Conservation (phyloP, 2,329 filamentous ascomycete genomes). For the Botryotinia narcissicola region DNA sequence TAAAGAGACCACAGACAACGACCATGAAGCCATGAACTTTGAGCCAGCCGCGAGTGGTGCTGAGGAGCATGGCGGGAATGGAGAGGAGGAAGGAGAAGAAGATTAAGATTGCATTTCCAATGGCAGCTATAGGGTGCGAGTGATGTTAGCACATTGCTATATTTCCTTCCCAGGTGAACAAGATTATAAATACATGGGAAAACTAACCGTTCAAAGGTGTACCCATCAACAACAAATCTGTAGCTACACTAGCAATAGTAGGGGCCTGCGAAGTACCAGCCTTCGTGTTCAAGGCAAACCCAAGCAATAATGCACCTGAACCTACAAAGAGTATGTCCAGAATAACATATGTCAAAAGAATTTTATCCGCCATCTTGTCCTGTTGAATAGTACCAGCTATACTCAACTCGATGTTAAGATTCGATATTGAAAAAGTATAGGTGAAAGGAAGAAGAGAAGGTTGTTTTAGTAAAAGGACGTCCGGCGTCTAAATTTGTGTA, state of each 20-base stretch:
- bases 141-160: slow-evolving; percentile 18
- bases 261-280: slow-evolving; percentile 42
- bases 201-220: slow-evolving; percentile 53
- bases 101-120: slow-evolving; percentile 70
- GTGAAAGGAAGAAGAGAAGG: neutral
- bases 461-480: slow-evolving; percentile 30
- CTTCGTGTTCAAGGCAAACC: slow-evolving; percentile 51
- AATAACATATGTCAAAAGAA: slow-evolving; percentile 51
- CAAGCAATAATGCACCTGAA: slow-evolving; percentile 51
- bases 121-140: slow-evolving; percentile 51
- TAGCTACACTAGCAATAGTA: slow-evolving; percentile 49
- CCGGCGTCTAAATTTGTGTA: slow-evolving; percentile 33
- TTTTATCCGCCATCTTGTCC: slow-evolving; percentile 47
- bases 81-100: slow-evolving; percentile 68
- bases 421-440: neutral
- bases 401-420: neutral
- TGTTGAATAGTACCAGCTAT: slow-evolving; percentile 21
- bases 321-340: slow-evolving; percentile 52
- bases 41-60: slow-evolving; percentile 64
- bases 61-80: slow-evolving; percentile 68
- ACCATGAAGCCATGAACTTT: slow-evolving; percentile 66
- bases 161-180: no score
- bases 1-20: slow-evolving; percentile 61
- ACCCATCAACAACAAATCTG: slow-evolving; percentile 50
- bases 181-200: neutral